These are phyloP conservation scores for Fusarium abutilonis DNA, from an alignment of 2,329 filamentous ascomycete genomes.

Conservation along the genomic window DNA sequence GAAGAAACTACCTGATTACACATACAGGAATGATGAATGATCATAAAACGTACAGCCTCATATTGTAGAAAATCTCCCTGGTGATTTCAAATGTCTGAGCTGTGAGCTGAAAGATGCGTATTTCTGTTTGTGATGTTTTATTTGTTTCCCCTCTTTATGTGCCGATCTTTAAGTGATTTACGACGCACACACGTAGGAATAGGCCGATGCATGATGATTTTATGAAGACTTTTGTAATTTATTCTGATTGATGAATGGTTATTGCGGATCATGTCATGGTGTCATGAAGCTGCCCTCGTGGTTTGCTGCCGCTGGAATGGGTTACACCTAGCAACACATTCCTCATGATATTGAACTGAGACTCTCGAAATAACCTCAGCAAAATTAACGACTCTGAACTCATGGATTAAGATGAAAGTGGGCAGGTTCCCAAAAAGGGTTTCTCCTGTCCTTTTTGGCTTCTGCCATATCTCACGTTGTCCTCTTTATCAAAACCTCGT, in stretches of 20 bases:
- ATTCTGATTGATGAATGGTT: background rate
- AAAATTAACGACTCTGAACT: slow-evolving; percentile 15
- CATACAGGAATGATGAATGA: slow-evolving; percentile 47
- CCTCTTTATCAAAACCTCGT: slow-evolving; percentile 23
- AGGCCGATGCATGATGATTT: slow-evolving; percentile 8
- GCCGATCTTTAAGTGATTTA: slow-evolving; percentile 1
- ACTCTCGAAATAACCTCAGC: slow-evolving; percentile 45
- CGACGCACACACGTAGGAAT: background rate
- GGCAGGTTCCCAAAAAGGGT: slow-evolving; percentile 22
- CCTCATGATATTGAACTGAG: slow-evolving; percentile 48
- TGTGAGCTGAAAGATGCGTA: background rate
- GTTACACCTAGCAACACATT: slow-evolving; percentile 54
- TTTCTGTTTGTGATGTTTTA: slow-evolving; percentile 2
- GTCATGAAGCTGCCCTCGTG: slow-evolving; percentile 17
- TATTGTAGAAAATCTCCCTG: slow-evolving; percentile 28
- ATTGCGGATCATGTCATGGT: slow-evolving; percentile 19
- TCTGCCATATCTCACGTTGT: slow-evolving; percentile 28
- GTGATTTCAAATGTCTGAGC: slow-evolving; percentile 17
- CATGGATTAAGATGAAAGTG: slow-evolving; percentile 39
- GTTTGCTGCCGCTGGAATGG: slow-evolving; percentile 50
- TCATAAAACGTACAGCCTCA: slow-evolving; percentile 31
- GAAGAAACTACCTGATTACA: slow-evolving; percentile 45
- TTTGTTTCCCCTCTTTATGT: background rate
- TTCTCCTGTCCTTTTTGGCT: slow-evolving; percentile 28
- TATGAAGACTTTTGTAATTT: background rate